These are phyloP conservation scores for Chlamydomonas eustigma DNA, from an alignment of 139 green algal genomes.

Conservation along the genomic window DNA sequence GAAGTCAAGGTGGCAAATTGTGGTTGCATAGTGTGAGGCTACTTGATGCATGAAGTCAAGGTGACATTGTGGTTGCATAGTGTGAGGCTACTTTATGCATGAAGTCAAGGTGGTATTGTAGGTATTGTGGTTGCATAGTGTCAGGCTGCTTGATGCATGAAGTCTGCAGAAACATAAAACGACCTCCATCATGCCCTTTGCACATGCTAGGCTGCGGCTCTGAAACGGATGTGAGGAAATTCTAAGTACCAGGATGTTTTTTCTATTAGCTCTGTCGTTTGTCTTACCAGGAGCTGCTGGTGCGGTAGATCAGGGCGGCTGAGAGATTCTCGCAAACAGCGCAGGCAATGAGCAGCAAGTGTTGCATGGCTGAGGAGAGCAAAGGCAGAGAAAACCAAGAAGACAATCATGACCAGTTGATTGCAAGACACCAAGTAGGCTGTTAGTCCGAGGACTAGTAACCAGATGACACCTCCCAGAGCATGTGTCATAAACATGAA, in stretches of 20 bases:
- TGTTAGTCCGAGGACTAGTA: neutral
- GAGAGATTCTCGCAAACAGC: neutral
- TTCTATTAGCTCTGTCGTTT: neutral
- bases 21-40: too few relatives aligned
- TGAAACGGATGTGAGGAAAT: too few relatives aligned
- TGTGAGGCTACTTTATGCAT: too few relatives aligned
- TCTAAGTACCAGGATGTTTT: neutral
- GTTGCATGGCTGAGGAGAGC: neutral
- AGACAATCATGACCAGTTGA: neutral
- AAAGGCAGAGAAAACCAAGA: neutral
- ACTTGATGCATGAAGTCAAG: too few relatives aligned
- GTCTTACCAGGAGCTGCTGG: neutral
- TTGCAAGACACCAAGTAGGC: neutral
- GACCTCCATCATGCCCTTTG: neutral
- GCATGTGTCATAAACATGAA: neutral
- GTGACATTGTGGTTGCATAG: too few relatives aligned
- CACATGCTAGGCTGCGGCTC: too few relatives aligned
- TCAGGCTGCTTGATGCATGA: too few relatives aligned
- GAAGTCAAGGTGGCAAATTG: too few relatives aligned
- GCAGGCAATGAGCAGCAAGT: neutral
- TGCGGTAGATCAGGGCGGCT: neutral
- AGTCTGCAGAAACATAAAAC: neutral
- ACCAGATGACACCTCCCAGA: neutral
- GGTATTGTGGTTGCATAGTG: too few relatives aligned
- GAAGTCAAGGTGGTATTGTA: too few relatives aligned